phyloP scores from a whole-genome alignment of 192 early-diverging fungal species.

The Coemansia sp. region DNA sequence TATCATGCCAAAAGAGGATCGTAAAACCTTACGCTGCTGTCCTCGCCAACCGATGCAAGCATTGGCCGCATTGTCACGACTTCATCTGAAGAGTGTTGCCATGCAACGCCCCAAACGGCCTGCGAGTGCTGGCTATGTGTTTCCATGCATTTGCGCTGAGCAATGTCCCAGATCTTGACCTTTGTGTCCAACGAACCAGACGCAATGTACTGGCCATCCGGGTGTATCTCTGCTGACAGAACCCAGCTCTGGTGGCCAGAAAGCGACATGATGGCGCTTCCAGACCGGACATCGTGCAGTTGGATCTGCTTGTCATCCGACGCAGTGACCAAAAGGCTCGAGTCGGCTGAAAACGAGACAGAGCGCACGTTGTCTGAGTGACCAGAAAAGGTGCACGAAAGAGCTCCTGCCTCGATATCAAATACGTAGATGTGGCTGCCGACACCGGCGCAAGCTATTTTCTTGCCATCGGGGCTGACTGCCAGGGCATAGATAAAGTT shows the following conservation, averaged over 20 bases:
- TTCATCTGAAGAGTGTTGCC: slow-evolving; percentile 41
- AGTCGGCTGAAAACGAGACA: slow-evolving; percentile 45
- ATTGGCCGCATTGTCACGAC: slow-evolving; percentile 32
- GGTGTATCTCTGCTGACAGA: slow-evolving; percentile 45
- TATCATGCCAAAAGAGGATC: slow-evolving; percentile 46
- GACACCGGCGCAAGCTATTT: slow-evolving; percentile 42
- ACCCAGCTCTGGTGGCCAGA: slow-evolving; percentile 53
- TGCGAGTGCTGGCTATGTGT: slow-evolving; percentile 45
- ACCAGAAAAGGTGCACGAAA: slow-evolving; percentile 42
- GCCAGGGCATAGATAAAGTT: slow-evolving; percentile 46
- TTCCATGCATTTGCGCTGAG: slow-evolving; percentile 41
- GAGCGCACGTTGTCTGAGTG: slow-evolving; percentile 54
- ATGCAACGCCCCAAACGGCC: slow-evolving; percentile 48
- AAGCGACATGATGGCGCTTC: slow-evolving; percentile 34
- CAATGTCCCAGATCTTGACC: slow-evolving; percentile 55
- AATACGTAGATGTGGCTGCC: slow-evolving; percentile 44
- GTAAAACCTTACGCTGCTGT: slow-evolving; percentile 41
- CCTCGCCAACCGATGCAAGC: slow-evolving; percentile 50
- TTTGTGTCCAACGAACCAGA: slow-evolving; percentile 49
- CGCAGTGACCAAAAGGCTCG: slow-evolving; percentile 34
- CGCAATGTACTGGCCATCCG: slow-evolving; percentile 43
- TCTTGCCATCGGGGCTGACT: slow-evolving; percentile 37
- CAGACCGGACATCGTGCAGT: slow-evolving; percentile 45
- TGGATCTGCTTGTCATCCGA: slow-evolving; percentile 55
- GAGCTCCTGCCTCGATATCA: slow-evolving; percentile 29